These are phyloP conservation scores for Crotalaria pallida DNA, from an alignment of 306 rosid species.

Conservation along the genomic window DNA sequence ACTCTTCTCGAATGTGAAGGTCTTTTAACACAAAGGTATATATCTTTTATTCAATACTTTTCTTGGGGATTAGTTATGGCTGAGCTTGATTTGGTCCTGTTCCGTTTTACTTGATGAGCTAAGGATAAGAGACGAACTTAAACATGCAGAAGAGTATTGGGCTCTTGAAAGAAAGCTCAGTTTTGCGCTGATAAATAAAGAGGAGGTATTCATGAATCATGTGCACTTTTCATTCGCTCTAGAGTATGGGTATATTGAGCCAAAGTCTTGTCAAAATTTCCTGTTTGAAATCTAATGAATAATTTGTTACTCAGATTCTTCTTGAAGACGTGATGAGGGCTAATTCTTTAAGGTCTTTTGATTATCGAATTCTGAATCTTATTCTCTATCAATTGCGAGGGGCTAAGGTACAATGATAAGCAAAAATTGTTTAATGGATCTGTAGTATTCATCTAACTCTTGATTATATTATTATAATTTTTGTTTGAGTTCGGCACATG, in stretches of 20 bases:
- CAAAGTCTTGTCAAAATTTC: not conserved
- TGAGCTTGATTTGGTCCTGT: slow-evolving; percentile 11
- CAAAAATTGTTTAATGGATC: not conserved
- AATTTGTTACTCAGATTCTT: slow-evolving; percentile 44
- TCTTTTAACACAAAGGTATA: slow-evolving; percentile 60
- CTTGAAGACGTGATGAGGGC: slow-evolving; percentile 80
- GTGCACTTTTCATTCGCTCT: slow-evolving; percentile 1
- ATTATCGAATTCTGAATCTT: slow-evolving; percentile 85
- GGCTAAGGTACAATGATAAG: slow-evolving; percentile 51
- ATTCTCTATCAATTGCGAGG: slow-evolving; percentile 80
- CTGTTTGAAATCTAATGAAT: slow-evolving; percentile 16
- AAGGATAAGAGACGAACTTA: slow-evolving; percentile 69
- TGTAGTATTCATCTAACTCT: not conserved
- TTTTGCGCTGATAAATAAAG: slow-evolving; percentile 40
- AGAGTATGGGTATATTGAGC: not conserved
- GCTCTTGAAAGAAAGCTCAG: slow-evolving; percentile 87
- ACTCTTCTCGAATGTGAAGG: slow-evolving; percentile 44
- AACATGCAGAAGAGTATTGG: slow-evolving; percentile 82
- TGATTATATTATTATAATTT: not conserved
- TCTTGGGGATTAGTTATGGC: not conserved
- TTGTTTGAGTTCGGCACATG: not conserved
- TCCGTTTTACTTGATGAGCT: slow-evolving; percentile 24
- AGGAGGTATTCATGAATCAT: slow-evolving; percentile 44
- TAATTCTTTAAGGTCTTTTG: slow-evolving; percentile 76
- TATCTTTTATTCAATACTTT: slow-evolving; percentile 7